Evolutionary conservation across 768 basidiomycete genomes (phyloP), one percentile per base, ranked within the genome.

Genomic region (Lactarius indigo): DNA sequence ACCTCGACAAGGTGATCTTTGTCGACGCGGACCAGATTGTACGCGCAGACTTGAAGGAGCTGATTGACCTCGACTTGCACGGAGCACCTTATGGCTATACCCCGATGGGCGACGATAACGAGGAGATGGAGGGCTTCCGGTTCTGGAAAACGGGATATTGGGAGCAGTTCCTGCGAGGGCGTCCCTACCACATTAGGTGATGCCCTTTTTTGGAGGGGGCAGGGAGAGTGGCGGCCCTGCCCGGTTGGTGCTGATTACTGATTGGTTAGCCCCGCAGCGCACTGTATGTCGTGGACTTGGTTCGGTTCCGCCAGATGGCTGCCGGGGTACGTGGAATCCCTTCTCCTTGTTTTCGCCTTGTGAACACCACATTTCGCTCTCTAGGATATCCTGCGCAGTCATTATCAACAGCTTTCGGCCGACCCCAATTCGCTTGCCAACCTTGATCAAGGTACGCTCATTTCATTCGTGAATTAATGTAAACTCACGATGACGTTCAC

Each of bases 81-180:
- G 95, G 95, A 0, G 92, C 93, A 0, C 95, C 96, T 1, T 98
- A 98, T 71, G 95, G 89, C 0, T 98, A 96, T 72, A 92, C 96
- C 0, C 97, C 97, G 0, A 99, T 99, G 97, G 97, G 97, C 2
- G 88, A 96, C 72, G 93, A 96, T 72, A 92, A 96, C 69, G 77
- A 79, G 28, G 97, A 96, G 37, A 97, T 98, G 90, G 96, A 98
- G 75, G 95, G 96, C 0, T 99, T 95, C 81, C 82, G 97, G 31
- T 99, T 99, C 81, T 99, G 97, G 97, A 98, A 98, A 79, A 91
- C 88, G 0, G 97, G 95, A 0, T 96, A 95, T 72, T 95, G 96
- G 97, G 87, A 84, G 70, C 90, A 98, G 28, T 93, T 92, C 73
- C 79, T 98, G 62, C 79, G 83, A 56, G 96, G 92, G 1, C 79